phyloP scores from a whole-genome alignment of 2,329 filamentous ascomycete genomes.

The Xylaria sp. region DNA sequence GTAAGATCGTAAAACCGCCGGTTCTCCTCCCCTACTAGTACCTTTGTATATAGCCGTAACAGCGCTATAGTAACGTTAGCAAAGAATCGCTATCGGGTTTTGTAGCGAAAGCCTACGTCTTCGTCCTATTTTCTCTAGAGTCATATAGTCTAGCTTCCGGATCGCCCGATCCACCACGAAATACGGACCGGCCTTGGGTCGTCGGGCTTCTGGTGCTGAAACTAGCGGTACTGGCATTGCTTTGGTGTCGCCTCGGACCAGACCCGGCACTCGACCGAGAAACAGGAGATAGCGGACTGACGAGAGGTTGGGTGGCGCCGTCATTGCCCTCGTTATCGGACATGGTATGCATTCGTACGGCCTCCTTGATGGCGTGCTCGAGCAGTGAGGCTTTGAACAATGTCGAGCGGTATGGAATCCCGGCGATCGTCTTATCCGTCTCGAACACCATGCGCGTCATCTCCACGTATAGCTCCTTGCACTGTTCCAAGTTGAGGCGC shows the following conservation, averaged over 20 bases:
- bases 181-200: constrained; percentile 60
- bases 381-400: constrained; percentile 96
- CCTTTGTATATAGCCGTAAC: constrained; percentile 92
- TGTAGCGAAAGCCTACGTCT: constrained; percentile 69
- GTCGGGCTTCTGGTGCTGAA: constrained; percentile 72
- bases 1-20: constrained; percentile 86
- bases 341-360: constrained; percentile 83
- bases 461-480: constrained; percentile 95
- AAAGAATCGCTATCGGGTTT: neutral
- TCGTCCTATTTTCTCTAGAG: constrained; percentile 80
- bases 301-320: constrained; percentile 48
- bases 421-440: constrained; percentile 96
- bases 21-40: constrained; percentile 68
- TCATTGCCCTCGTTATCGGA: constrained; percentile 86
- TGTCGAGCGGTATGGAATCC: constrained; percentile 91
- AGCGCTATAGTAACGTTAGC: constrained; percentile 61
- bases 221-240: constrained; percentile 83
- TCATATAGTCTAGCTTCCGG: constrained; percentile 90
- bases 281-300: constrained; percentile 49
- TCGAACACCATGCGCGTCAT: constrained; percentile 95
- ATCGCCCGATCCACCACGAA: constrained; percentile 72
- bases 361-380: constrained; percentile 90
- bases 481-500: constrained; percentile 90
- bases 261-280: constrained; percentile 50
- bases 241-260: constrained; percentile 66